Evolutionary conservation across 495 filamentous ascomycete genomes (phyloP), one percentile per base, ranked within the genome.

Genomic region (Podospora comata): DNA sequence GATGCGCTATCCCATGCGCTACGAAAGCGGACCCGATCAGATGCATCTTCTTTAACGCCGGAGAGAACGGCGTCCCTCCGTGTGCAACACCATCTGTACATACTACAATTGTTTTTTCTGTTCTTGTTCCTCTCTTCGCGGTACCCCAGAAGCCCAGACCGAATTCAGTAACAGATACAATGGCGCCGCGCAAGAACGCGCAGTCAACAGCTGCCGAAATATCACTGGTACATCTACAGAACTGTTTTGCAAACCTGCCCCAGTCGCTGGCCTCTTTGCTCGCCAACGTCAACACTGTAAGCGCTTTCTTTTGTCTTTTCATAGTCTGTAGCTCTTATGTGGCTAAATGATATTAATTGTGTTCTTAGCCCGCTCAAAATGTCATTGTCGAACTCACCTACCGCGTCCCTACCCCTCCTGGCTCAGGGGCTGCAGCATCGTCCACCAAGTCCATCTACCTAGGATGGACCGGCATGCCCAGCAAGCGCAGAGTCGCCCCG

Each of bases 381-480:
- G 92, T 97, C 71, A 85, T 98, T 68, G 90, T 99, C 76, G 95
- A 99, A 77, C 84, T 99, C 56, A 88, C 83, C 72, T 91, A 88
- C 75, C 85, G 85, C 64, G 78, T 82, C 18, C 78, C 79, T 39
- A 60, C 73, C 53, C 66, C 77, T 5, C 69, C 74, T 64, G 72
- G 81, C 65, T 56, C 76, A 68, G 82, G 76, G 67, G 60, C 68
- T 78, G 76, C 70, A 39, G 54, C 73, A 20, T 39, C 75, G 16
- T 73, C 83, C 60, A 77, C 82, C 28, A 90, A 84, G 71, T 93
- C 92, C 64, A 85, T 93, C 71, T 96, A 89, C 71, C 82, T 95
- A 59, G 95, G 95, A 72, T 99, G 96, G 96, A 96, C 95, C 19
- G 95, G 95, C 68, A 95, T 98, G 92, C 89, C 91, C 70, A 97